A percentile compares a stretch with the other conserved stretches of the same genome.
These are phyloP conservation scores for Cyberlindnera nakhonratchasimensis DNA, from an alignment of 805 yeast genomes.

Conservation along the genomic window DNA sequence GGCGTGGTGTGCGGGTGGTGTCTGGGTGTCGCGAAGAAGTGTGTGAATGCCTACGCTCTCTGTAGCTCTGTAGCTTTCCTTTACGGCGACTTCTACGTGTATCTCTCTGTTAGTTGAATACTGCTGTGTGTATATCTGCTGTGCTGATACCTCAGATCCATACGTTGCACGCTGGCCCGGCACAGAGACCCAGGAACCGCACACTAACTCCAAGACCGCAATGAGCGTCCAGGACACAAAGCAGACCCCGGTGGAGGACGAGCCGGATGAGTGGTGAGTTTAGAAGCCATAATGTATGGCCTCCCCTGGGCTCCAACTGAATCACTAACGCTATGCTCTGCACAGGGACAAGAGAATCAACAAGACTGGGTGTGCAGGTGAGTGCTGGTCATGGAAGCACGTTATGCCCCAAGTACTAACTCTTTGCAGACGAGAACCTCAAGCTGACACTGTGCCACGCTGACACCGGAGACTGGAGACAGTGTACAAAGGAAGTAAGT, in stretches of 20 bases:
- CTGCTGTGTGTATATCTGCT: not conserved
- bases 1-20: not conserved
- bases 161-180: too few relatives aligned
- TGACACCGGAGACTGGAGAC: slow-evolving; percentile 78
- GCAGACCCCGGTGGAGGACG: slow-evolving; percentile 34
- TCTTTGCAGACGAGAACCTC: slow-evolving; percentile 53
- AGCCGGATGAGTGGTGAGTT: slow-evolving; percentile 65
- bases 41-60: not conserved
- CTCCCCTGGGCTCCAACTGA: not conserved
- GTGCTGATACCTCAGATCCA: not conserved
- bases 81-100: too few relatives aligned
- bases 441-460: slow-evolving; percentile 74
- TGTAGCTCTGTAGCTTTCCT: too few relatives aligned
- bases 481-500: slow-evolving; percentile 61
- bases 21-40: not conserved
- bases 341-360: slow-evolving; percentile 68
- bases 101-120: too few relatives aligned
- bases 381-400: slow-evolving; percentile 23
- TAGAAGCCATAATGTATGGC: too few relatives aligned
- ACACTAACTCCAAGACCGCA: not conserved
- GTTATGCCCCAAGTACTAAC: too few relatives aligned
- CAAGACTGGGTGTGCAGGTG: slow-evolving; percentile 69
- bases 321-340: too few relatives aligned
- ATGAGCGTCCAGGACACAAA: slow-evolving; percentile 21
- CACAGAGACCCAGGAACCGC: too few relatives aligned